phyloP scores from a whole-genome alignment of 371 early-diverging fungal genomes.

The Vairimorpha apis region DNA sequence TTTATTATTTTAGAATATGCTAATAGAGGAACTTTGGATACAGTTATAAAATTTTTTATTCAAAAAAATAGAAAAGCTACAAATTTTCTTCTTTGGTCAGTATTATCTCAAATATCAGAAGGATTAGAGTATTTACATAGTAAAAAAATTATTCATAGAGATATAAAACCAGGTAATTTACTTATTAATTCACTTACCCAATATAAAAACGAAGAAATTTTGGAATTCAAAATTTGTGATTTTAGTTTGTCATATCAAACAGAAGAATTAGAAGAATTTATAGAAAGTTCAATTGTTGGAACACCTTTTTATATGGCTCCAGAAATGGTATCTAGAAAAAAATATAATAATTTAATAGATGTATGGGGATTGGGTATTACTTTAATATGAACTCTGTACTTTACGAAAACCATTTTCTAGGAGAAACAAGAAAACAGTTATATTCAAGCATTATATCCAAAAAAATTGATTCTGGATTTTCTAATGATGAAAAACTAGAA shows the following conservation, averaged over 20 bases:
- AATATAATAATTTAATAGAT: slow-evolving; percentile 71
- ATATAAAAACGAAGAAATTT: slow-evolving; percentile 1
- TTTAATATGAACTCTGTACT: slow-evolving; percentile 70
- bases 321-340: slow-evolving; percentile 43
- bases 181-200: slow-evolving; percentile 71
- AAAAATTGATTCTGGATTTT: slow-evolving; percentile 6
- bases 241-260: slow-evolving; percentile 49
- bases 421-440: slow-evolving; percentile 35
- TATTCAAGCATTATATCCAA: slow-evolving; percentile 28
- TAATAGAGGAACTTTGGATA: slow-evolving; percentile 71
- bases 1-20: slow-evolving; percentile 85
- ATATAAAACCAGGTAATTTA: slow-evolving; percentile 88
- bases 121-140: slow-evolving; percentile 86
- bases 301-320: slow-evolving; percentile 62
- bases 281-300: slow-evolving; percentile 42
- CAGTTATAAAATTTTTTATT: slow-evolving; percentile 69
- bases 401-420: slow-evolving; percentile 51
- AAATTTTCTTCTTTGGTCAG: slow-evolving; percentile 69
- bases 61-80: slow-evolving; percentile 71
- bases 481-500: slow-evolving; percentile 18
- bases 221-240: slow-evolving; percentile 62
- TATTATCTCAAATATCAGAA: slow-evolving; percentile 73
- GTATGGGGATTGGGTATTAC: slow-evolving; percentile 97
- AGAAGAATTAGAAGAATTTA: not conserved
- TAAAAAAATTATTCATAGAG: slow-evolving; percentile 86